Conservation (phyloP, 1,284 basidiomycete genomes). For the Phellinidium pouzarii region DNA sequence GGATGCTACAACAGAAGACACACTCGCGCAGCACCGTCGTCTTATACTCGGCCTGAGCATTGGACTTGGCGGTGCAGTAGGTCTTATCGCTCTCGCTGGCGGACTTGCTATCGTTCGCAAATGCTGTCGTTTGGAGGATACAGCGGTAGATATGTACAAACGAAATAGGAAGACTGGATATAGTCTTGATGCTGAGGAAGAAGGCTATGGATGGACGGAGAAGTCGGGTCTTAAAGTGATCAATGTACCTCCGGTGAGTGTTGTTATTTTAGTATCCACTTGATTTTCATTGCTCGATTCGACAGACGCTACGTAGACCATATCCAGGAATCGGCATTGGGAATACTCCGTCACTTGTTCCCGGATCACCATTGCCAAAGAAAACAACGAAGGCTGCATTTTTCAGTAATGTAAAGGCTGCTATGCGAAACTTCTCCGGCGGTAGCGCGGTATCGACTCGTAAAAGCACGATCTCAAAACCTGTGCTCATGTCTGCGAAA, state of each 20-base stretch:
- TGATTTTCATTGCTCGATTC: slow-evolving; percentile 13
- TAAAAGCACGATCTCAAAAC: slow-evolving; percentile 11
- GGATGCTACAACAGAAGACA: slow-evolving; percentile 26
- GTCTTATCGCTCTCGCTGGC: slow-evolving; percentile 46
- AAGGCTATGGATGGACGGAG: slow-evolving; percentile 26
- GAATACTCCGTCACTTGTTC: slow-evolving; percentile 7
- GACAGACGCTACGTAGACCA: background rate
- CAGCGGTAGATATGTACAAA: slow-evolving; percentile 31
- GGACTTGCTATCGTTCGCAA: slow-evolving; percentile 49
- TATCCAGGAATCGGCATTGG: slow-evolving; percentile 11
- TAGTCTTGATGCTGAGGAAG: background rate
- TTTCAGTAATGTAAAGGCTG: slow-evolving; percentile 10
- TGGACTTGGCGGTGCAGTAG: slow-evolving; percentile 57
- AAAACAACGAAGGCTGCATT: slow-evolving; percentile 12
- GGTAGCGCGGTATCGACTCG: background rate
- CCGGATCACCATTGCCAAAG: slow-evolving; percentile 8
- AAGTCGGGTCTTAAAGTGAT: slow-evolving; percentile 25
- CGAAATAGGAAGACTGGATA: background rate
- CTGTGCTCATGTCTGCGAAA: slow-evolving; percentile 15
- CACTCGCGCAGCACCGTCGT: slow-evolving; percentile 25
- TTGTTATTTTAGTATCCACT: slow-evolving; percentile 25
- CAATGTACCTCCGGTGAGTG: slow-evolving; percentile 6
- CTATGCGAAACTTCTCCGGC: slow-evolving; percentile 9
- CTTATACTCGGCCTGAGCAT: slow-evolving; percentile 54
- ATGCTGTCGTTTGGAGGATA: slow-evolving; percentile 49